phyloP scores from a whole-genome alignment of 441 rosid species.

The Gossypium davidsonii region DNA sequence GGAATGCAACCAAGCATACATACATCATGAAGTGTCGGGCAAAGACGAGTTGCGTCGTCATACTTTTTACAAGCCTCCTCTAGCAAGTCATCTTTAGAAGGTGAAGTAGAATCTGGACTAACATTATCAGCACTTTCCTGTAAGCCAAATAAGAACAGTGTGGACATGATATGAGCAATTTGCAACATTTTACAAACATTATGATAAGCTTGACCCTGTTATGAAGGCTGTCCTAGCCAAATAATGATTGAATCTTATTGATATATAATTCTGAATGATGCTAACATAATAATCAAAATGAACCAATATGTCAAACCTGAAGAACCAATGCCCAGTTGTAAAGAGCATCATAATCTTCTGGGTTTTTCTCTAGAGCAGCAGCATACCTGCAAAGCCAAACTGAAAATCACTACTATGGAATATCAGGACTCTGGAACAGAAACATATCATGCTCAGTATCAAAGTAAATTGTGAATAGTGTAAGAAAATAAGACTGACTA shows the following conservation, averaged over 20 bases:
- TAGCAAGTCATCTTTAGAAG: conserved; percentile 91
- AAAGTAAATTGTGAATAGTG: not conserved
- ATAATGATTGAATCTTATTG: not conserved
- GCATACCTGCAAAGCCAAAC: conserved; percentile 64
- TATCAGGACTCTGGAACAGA: not conserved
- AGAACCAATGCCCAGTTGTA: conserved; percentile 99
- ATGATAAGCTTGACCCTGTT: not conserved
- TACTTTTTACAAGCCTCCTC: conserved; percentile 98
- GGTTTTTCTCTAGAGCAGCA: conserved; percentile 75
- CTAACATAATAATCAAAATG: not conserved
- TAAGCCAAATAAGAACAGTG: conserved; percentile 20
- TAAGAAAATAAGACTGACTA: conserved; percentile 18
- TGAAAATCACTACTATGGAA: conserved; percentile 7
- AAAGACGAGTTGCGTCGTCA: conserved; percentile 81
- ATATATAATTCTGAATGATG: not conserved
- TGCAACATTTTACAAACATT: not conserved
- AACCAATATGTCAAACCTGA: conserved; percentile 51
- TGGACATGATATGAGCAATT: conserved; percentile 9
- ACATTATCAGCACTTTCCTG: conserved; percentile 99
- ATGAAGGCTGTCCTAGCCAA: not conserved
- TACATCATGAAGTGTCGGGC: conserved; percentile 97
- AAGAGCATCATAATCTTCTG: conserved; percentile 91
- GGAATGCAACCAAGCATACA: conserved; percentile 23
- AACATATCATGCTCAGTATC: not conserved
- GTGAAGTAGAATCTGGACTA: conserved; percentile 78